Percentiles rank a stretch among this genome's conserved stretches.
phyloP scores from a whole-genome alignment of 2,329 filamentous ascomycete species.

The Aspergillus sp. region DNA sequence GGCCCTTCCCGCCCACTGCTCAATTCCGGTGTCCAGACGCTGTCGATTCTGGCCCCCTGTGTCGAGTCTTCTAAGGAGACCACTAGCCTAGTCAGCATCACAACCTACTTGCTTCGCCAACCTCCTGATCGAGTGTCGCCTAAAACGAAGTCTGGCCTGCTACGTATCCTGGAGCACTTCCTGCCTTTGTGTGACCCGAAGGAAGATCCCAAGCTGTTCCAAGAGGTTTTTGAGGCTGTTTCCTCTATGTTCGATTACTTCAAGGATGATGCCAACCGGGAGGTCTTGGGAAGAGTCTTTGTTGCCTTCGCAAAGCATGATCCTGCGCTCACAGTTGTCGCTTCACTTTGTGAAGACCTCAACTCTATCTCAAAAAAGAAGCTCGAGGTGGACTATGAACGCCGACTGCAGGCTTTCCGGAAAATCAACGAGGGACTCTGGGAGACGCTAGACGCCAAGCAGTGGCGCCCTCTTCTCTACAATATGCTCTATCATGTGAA shows the following conservation, averaged over 20 bases:
- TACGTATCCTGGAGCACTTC: slow-evolving; percentile 79
- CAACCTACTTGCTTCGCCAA: slow-evolving; percentile 77
- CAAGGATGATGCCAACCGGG: slow-evolving; percentile 73
- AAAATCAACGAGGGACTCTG: slow-evolving; percentile 64
- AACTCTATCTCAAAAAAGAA: slow-evolving; percentile 73
- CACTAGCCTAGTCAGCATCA: slow-evolving; percentile 74
- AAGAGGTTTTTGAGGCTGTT: slow-evolving; percentile 68
- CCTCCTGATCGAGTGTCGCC: slow-evolving; percentile 80
- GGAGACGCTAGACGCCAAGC: slow-evolving; percentile 59
- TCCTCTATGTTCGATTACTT: slow-evolving; percentile 87
- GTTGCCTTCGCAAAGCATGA: slow-evolving; percentile 66
- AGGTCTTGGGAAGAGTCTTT: slow-evolving; percentile 71
- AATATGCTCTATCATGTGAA: slow-evolving; percentile 87
- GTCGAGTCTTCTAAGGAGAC: slow-evolving; percentile 64
- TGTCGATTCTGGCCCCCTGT: slow-evolving; percentile 72
- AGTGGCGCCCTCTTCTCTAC: slow-evolving; percentile 85
- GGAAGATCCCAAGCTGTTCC: slow-evolving; percentile 57
- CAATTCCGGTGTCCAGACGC: slow-evolving; percentile 72
- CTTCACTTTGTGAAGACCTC: slow-evolving; percentile 70
- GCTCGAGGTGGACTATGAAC: slow-evolving; percentile 84
- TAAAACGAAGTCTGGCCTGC: slow-evolving; percentile 74
- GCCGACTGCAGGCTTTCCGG: slow-evolving; percentile 73
- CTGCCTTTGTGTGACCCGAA: slow-evolving; percentile 62
- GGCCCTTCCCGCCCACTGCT: slow-evolving; percentile 70
- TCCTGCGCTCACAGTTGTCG: slow-evolving; percentile 58